Base-by-base conservation (phyloP, 768 basidiomycete genomes). In the Udeniomyces megalosporus region DNA sequence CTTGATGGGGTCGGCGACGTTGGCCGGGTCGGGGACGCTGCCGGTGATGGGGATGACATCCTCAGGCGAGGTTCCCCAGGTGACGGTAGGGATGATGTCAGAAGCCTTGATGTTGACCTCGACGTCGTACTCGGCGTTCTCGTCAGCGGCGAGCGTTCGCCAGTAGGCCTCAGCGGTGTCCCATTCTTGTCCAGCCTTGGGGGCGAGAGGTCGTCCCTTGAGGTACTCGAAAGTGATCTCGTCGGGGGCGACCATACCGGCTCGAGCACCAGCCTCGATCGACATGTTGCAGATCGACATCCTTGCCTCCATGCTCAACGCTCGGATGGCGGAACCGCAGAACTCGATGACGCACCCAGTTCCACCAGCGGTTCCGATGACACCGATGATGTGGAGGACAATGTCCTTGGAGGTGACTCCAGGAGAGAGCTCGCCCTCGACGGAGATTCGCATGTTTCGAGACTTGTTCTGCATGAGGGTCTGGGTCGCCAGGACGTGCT, bases 41-140 rank as follows among this genome's bases (percentile, higher is more conserved):
- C 87, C 88, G 22, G 82, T 86, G 71, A 92, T 91, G 22, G 86
- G 77, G 54, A 84, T 83, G 35, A 85, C 84, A 69, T 92, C 89
- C 71, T 92, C 86, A 58, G 89, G 89, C 22, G 86, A 88, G 1
- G 88, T 92, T 51, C 89, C 89, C 89, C 89, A 92, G 34, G 88
- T 88, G 65, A 91, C 80, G 38, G 88, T 91, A 20, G 89, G 89
- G 62, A 86, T 79, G 71, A 92, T 91, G 67, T 91, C 86, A 60
- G 82, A 82, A 8, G 87, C 88, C 58, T 80, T 77, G 69, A 92
- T 84, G 67, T 82, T 80, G 66, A 92, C 77, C 70, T 87, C 84
- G 67, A 83, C 77, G 70, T 92, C 88, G 73, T 88, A 91, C 68
- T 82, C 82, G 35, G 89, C 88, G 61, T 81, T 87, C 35, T 84